Evolutionary conservation across 495 filamentous ascomycete genomes (phyloP).

Genomic region (Collariella sp.): DNA sequence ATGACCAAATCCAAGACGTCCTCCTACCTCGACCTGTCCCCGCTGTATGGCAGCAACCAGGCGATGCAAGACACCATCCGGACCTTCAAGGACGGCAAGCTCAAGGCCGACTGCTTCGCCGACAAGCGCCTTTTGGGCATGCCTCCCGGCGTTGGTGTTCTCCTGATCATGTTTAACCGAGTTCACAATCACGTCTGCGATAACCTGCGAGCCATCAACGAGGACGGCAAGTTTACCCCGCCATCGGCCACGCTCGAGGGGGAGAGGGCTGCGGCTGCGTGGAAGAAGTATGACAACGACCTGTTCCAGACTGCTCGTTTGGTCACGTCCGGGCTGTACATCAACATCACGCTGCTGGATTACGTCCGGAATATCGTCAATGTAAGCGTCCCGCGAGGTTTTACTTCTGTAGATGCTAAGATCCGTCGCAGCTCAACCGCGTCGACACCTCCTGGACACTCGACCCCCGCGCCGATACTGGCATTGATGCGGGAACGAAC

Average conservation of each 20-base stretch:
- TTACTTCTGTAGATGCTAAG: neutral
- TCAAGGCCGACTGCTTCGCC: constrained; percentile 77
- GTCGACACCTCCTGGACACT: constrained; percentile 71
- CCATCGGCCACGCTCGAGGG: constrained; percentile 41
- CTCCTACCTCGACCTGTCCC: constrained; percentile 76
- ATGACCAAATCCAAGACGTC: constrained; percentile 60
- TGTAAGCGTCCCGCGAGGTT: constrained; percentile 7
- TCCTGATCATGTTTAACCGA: constrained; percentile 67
- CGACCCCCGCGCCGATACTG: constrained; percentile 57
- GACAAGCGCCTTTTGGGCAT: constrained; percentile 71
- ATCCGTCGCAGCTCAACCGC: constrained; percentile 56
- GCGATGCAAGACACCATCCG: constrained; percentile 66
- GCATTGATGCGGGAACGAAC: constrained; percentile 48
- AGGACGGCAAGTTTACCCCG: constrained; percentile 59
- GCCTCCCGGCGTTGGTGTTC: constrained; percentile 70
- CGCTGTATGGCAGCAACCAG: constrained; percentile 77
- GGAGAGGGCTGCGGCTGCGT: constrained; percentile 48
- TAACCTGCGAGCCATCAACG: constrained; percentile 60
- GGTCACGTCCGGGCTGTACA: constrained; percentile 73
- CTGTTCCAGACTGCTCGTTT: constrained; percentile 76
- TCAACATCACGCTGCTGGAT: constrained; percentile 75
- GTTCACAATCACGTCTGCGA: constrained; percentile 78
- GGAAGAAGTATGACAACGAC: constrained; percentile 70
- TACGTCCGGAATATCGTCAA: constrained; percentile 82
- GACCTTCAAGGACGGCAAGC: constrained; percentile 70